Percentiles rank a stretch among this genome's conserved stretches.
Evolutionary conservation across 2,329 filamentous ascomycete species (phyloP).

Genomic region (Dactylellina parvicollis): DNA sequence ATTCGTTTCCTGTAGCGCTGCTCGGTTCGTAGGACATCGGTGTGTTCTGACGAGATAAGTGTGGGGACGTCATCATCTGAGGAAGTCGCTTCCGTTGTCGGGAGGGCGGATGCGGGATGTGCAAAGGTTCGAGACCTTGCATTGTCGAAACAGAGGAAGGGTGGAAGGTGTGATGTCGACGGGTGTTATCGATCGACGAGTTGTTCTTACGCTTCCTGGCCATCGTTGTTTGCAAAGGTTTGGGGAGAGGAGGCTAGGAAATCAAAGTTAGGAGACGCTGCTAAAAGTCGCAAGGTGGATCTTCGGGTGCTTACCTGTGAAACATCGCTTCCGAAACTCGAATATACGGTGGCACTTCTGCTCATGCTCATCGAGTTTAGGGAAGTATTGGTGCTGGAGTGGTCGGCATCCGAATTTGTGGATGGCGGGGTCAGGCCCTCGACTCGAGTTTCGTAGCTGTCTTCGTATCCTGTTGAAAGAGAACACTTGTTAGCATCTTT

Average conservation of each 20-base stretch:
- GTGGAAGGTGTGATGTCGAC: conserved; percentile 50
- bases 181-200: conserved; percentile 52
- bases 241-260: conserved; percentile 22
- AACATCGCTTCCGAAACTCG: conserved; percentile 52
- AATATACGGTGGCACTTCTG: conserved; percentile 41
- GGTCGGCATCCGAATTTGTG: conserved; percentile 52
- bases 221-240: conserved; percentile 35
- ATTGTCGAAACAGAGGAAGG: conserved; percentile 50
- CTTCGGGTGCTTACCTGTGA: conserved; percentile 41
- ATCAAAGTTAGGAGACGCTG: not conserved
- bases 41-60: conserved; percentile 45
- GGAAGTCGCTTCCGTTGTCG: conserved; percentile 53
- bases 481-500: not conserved
- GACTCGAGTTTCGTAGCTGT: conserved; percentile 42
- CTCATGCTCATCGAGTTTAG: conserved; percentile 47
- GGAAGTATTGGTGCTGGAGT: conserved; percentile 48
- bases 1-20: conserved; percentile 52
- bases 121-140: conserved; percentile 49
- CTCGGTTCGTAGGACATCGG: conserved; percentile 53
- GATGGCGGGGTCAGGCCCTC: conserved; percentile 52
- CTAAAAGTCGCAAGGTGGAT: not conserved
- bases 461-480: conserved; percentile 38
- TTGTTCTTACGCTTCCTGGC: conserved; percentile 51
- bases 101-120: conserved; percentile 51
- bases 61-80: conserved; percentile 50